A percentile compares a stretch with the other conserved stretches of the same genome.
These are phyloP conservation scores for Vachellia collinsii DNA, from an alignment of 306 rosid genomes.

Conservation along the genomic window DNA sequence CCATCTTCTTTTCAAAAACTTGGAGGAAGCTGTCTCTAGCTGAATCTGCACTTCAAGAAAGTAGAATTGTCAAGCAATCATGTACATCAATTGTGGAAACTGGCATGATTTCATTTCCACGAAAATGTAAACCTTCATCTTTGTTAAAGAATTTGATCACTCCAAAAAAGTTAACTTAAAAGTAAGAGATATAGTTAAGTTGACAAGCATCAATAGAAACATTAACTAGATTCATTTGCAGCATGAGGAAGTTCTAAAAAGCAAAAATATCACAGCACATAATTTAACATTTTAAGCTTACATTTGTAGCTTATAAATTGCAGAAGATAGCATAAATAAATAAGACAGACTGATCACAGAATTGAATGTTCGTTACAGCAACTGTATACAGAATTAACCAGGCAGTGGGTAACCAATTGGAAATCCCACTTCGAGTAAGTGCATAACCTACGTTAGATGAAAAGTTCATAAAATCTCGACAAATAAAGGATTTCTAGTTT, in stretches of 20 bases:
- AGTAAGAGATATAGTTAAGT: conserved; percentile 19
- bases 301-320: neutral
- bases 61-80: conserved; percentile 45
- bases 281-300: conserved; percentile 3
- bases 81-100: conserved; percentile 34
- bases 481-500: conserved; percentile 41
- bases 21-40: conserved; percentile 69
- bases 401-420: conserved; percentile 11
- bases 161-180: conserved; percentile 22
- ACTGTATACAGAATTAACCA: conserved; percentile 12
- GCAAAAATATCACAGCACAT: neutral
- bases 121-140: conserved; percentile 37
- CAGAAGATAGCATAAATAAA: conserved; percentile 8
- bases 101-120: conserved; percentile 16
- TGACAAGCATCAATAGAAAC: conserved; percentile 29
- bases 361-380: conserved; percentile 18
- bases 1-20: conserved; percentile 85
- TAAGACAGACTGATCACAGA: neutral
- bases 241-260: conserved; percentile 16
- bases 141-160: conserved; percentile 19
- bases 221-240: conserved; percentile 6
- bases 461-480: conserved; percentile 41
- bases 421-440: conserved; percentile 2
- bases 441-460: conserved; percentile 33
- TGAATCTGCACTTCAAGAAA: conserved; percentile 72